A percentile compares a stretch with the other conserved stretches of the same genome.
Evolutionary conservation across 345 rosid species (phyloP).

Genomic region (Salix suchowensis): DNA sequence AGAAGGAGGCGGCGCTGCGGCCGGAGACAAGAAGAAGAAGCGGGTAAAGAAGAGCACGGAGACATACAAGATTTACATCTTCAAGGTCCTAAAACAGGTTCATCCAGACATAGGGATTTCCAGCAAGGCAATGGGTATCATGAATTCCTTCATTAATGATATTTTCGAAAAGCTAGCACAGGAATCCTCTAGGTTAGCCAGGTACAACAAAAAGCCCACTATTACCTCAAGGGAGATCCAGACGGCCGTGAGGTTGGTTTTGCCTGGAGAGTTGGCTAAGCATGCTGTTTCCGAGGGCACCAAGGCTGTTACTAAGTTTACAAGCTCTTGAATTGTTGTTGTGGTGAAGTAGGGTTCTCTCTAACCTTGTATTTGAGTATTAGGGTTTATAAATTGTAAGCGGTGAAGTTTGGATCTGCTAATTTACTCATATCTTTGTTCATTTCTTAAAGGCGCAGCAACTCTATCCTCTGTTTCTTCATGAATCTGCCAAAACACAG

Average conservation of each 20-base stretch:
- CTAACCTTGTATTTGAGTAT: too few relatives aligned
- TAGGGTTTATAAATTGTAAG: too few relatives aligned
- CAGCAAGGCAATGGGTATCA: constrained; percentile 70
- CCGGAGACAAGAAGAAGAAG: constrained; percentile 69
- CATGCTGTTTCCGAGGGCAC: constrained; percentile 83
- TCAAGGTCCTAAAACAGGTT: constrained; percentile 58
- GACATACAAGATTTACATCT: constrained; percentile 83
- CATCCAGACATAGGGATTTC: constrained; percentile 58
- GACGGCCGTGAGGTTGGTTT: constrained; percentile 67
- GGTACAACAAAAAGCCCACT: constrained; percentile 73
- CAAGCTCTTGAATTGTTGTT: constrained; percentile 27
- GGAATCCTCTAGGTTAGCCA: constrained; percentile 65
- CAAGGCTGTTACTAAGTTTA: constrained; percentile 70
- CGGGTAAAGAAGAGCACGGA: constrained; percentile 52
- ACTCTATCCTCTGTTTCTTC: too few relatives aligned
- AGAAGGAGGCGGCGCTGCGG: constrained; percentile 42
- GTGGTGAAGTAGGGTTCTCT: too few relatives aligned
- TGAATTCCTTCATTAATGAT: constrained; percentile 69
- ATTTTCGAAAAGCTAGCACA: constrained; percentile 70
- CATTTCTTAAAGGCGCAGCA: too few relatives aligned
- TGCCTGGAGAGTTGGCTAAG: constrained; percentile 71
- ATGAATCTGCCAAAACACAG: too few relatives aligned
- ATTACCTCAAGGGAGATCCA: constrained; percentile 41
- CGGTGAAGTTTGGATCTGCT: too few relatives aligned
- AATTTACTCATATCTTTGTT: too few relatives aligned